Percentiles rank a stretch among this genome's conserved stretches.
Conservation (phyloP, 345 rosid genomes). For the Cardamine resedifolia region DNA sequence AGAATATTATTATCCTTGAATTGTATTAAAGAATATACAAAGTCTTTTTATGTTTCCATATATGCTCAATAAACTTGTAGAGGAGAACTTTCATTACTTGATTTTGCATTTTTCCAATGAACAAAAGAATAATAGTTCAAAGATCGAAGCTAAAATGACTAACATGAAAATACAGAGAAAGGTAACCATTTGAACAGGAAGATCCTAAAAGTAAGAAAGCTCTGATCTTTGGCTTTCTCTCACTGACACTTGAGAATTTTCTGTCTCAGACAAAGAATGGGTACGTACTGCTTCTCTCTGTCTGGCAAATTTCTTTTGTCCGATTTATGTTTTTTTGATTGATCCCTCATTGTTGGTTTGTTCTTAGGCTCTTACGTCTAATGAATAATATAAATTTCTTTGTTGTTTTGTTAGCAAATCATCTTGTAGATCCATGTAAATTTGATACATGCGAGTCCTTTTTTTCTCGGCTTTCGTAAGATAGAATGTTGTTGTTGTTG, state of each 20-base stretch:
- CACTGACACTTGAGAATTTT: not conserved
- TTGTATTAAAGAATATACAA: not conserved
- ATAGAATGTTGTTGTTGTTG: not conserved
- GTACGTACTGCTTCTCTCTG: slow-evolving; percentile 34
- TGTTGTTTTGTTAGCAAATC: not conserved
- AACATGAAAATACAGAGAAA: slow-evolving; percentile 20
- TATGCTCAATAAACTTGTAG: not conserved
- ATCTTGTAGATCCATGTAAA: slow-evolving; percentile 18
- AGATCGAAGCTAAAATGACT: slow-evolving; percentile 22
- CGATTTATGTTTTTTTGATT: not conserved
- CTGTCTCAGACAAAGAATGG: slow-evolving; percentile 25
- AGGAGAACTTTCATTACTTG: slow-evolving; percentile 6
- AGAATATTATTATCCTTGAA: not conserved
- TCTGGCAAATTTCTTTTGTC: not conserved
- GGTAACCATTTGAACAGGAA: slow-evolving; percentile 11
- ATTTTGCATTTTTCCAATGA: not conserved
- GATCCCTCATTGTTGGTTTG: slow-evolving; percentile 9
- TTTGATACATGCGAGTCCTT: not conserved
- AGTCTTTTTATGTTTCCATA: slow-evolving; percentile 11
- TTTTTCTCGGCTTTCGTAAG: not conserved
- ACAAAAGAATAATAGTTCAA: not conserved
- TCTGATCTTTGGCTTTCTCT: slow-evolving; percentile 13
- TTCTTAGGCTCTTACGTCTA: not conserved
- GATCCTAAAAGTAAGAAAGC: slow-evolving; percentile 23
- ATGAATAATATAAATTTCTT: not conserved